Evolutionary conservation across 1,284 basidiomycete species (phyloP), one percentile per base, ranked within the genome.

Genomic region (Ustilago sp.): DNA sequence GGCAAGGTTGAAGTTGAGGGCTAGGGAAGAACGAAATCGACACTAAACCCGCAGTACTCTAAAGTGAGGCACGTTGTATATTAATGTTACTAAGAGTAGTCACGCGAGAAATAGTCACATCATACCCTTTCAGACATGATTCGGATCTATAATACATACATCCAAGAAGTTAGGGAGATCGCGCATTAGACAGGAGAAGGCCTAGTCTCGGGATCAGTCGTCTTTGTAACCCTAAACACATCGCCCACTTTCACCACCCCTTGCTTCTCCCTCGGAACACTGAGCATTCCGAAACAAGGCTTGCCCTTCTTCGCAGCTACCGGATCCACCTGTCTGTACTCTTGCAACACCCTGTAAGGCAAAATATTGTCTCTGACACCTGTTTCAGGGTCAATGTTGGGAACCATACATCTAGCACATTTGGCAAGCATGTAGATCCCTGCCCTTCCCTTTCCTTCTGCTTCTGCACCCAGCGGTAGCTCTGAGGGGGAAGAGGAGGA

Each of bases 341-440:
- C 68, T 50, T 83, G 82, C 32, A 83, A 63, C 8, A 79, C 66
- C 34, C 68, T 57, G 59, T 82, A 82, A 12, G 82, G 82, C 12
- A 83, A 23, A 36, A 65, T 64, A 53, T 66, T 68, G 45, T 83
- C 82, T 2, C 80, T 48, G 4, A 75, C 64, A 19, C 81, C 78
- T 2, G 79, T 81, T 13, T 77, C 62, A 3, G 77, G 80, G 39
- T 82, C 80, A 41, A 82, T 75, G 54, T 74, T 75, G 52, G 80
- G 79, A 0, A 82, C 80, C 60, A 82, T 79, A 59, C 82, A 83
- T 1, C 82, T 58, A 1, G 71, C 82, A 58, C 80, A 82, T 36
- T 79, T 71, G 8, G 77, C 79, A 1, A 80, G 36, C 63, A 80
- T 71, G 63, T 80, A 79, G 43, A 83, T 74, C 2, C 80, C 80